Percentiles rank a stretch among this genome's conserved stretches.
Evolutionary conservation across 257 asterid genomes (phyloP).

Genomic region (Przewalskia tangutica): DNA sequence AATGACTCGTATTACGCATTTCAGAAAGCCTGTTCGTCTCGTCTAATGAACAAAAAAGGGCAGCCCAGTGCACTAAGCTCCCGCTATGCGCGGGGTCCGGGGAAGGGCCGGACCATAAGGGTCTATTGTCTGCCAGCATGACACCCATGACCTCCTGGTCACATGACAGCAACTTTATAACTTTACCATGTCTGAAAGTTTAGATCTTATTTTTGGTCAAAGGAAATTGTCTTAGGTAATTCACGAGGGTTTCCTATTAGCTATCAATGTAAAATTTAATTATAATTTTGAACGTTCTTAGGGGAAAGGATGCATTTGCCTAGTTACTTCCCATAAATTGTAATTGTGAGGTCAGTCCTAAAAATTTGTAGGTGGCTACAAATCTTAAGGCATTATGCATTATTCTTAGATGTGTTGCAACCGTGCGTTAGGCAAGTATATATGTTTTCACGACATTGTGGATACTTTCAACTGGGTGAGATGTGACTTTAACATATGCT

Average conservation of each 20-base stretch:
- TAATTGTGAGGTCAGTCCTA: background rate
- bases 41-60: too few relatives aligned
- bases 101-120: too few relatives aligned
- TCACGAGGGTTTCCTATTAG: background rate
- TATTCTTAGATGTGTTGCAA: background rate
- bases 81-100: too few relatives aligned
- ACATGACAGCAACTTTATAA: too few relatives aligned
- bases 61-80: too few relatives aligned
- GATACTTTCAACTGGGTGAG: background rate
- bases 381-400: background rate
- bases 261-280: background rate
- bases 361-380: background rate
- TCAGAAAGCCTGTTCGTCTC: background rate
- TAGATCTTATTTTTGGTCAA: background rate
- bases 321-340: background rate
- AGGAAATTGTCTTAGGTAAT: background rate
- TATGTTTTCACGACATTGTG: background rate
- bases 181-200: too few relatives aligned
- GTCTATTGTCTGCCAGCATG: too few relatives aligned
- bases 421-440: background rate
- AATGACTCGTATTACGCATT: background rate
- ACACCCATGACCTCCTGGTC: too few relatives aligned
- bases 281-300: background rate
- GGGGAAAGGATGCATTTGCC: background rate
- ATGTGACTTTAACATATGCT: background rate